These are phyloP conservation scores for Colletotrichum sp. DNA, from an alignment of 2,329 filamentous ascomycete genomes.

Conservation along the genomic window DNA sequence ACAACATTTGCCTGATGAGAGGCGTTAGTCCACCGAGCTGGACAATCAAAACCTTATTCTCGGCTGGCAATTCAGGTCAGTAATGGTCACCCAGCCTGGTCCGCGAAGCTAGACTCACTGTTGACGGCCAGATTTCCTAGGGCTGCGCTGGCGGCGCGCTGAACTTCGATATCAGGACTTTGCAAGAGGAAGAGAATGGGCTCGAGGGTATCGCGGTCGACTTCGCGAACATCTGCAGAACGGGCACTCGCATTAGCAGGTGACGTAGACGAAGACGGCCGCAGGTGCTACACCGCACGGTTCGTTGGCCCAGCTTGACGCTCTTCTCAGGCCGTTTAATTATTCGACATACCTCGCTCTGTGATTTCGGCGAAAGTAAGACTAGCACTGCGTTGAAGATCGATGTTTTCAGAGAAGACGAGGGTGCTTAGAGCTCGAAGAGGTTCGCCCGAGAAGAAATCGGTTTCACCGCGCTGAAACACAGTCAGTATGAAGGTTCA, in stretches of 20 bases:
- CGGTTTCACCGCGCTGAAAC: conserved; percentile 85
- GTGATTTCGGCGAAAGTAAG: conserved; percentile 99
- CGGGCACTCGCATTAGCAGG: background rate
- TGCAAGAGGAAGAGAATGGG: conserved; percentile 95
- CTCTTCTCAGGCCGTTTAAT: background rate
- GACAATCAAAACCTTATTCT: conserved; percentile 98
- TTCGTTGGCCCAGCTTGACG: background rate
- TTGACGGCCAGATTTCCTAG: conserved; percentile 97
- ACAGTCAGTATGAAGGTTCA: conserved; percentile 30
- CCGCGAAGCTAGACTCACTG: conserved; percentile 61
- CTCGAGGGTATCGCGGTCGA: conserved; percentile 92
- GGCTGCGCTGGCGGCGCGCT: conserved; percentile 93
- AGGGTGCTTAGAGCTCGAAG: conserved; percentile 92
- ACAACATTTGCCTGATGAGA: conserved; percentile 98
- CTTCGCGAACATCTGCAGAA: conserved; percentile 85
- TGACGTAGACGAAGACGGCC: background rate
- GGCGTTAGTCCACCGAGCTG: conserved; percentile 87
- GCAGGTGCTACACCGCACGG: background rate
- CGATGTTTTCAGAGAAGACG: conserved; percentile 98
- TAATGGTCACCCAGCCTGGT: background rate
- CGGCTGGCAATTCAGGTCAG: conserved; percentile 60
- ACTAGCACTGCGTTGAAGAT: conserved; percentile 94
- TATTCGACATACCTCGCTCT: conserved; percentile 76
- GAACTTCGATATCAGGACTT: conserved; percentile 95
- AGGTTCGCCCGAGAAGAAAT: conserved; percentile 97